A percentile compares a stretch with the other conserved stretches of the same genome.
Evolutionary conservation across 2,329 filamentous ascomycete genomes (phyloP).

Genomic region (Xylogone sp.): DNA sequence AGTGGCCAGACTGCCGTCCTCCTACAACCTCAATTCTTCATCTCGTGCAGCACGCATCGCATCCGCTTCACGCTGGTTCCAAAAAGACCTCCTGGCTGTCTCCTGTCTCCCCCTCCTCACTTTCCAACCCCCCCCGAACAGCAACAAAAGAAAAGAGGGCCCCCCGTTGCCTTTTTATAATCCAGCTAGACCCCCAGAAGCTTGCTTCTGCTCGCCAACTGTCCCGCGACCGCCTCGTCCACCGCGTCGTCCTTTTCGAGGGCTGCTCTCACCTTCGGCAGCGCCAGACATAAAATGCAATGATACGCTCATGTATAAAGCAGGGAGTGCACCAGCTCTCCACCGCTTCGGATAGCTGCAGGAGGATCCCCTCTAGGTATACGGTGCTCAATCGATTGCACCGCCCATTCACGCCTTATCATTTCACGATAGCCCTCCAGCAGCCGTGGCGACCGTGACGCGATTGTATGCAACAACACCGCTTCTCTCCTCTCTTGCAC

Average conservation of each 20-base stretch:
- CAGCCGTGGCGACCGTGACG: not conserved
- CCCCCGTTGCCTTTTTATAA: no score
- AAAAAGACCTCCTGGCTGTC: no score
- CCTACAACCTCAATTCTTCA: not conserved
- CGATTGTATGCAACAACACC: not conserved
- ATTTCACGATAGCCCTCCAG: not conserved
- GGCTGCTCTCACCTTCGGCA: not conserved
- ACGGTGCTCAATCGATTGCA: not conserved
- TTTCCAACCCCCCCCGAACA: not conserved
- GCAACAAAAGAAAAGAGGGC: no score
- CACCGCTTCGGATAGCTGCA: slow-evolving; percentile 20
- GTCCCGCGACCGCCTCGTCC: slow-evolving; percentile 18
- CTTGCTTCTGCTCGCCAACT: slow-evolving; percentile 8
- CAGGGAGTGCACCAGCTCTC: slow-evolving; percentile 21
- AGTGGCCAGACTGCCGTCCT: not conserved
- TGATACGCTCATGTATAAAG: slow-evolving; percentile 21
- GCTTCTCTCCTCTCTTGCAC: not conserved
- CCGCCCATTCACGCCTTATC: not conserved
- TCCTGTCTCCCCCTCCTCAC: not conserved
- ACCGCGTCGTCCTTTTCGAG: slow-evolving; percentile 1
- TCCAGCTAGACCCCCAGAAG: no score
- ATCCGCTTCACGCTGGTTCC: no score
- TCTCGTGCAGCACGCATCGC: not conserved
- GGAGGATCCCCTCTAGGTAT: slow-evolving; percentile 4
- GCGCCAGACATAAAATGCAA: slow-evolving; percentile 15